These are phyloP conservation scores for Amanita phalloides DNA, from an alignment of 768 basidiomycete species.

Conservation along the genomic window DNA sequence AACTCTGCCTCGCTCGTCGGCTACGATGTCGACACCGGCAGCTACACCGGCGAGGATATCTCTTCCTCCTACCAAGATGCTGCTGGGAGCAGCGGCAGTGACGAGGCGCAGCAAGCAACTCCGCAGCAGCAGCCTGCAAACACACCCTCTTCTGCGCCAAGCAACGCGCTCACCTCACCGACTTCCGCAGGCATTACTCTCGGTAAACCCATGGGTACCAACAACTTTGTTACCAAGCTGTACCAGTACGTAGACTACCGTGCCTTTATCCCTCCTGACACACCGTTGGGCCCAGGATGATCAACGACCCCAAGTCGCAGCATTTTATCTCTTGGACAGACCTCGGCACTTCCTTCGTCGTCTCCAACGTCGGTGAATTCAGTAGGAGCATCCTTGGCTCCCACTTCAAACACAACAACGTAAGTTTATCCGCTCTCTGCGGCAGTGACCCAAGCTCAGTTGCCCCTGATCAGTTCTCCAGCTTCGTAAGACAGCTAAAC, in stretches of 20 bases:
- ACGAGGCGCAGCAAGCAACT: constrained; percentile 9
- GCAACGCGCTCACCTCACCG: not conserved
- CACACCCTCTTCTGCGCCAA: not conserved
- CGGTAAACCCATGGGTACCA: constrained; percentile 58
- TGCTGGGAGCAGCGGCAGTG: constrained; percentile 34
- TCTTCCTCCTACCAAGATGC: constrained; percentile 23
- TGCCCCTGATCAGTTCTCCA: constrained; percentile 58
- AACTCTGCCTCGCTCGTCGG: constrained; percentile 27
- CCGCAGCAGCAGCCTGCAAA: not conserved
- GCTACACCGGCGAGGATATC: not conserved
- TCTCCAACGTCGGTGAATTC: constrained; percentile 80
- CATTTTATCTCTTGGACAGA: constrained; percentile 81
- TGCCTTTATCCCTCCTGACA: not conserved
- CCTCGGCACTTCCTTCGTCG: constrained; percentile 74
- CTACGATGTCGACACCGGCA: constrained; percentile 29
- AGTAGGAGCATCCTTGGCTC: constrained; percentile 75
- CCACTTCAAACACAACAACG: constrained; percentile 89
- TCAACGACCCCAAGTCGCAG: constrained; percentile 70
- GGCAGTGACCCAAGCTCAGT: not conserved
- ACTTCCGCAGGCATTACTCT: constrained; percentile 39
- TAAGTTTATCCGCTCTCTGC: constrained; percentile 20
- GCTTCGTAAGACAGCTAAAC: constrained; percentile 90
- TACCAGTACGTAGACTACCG: constrained; percentile 53
- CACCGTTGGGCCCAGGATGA: constrained; percentile 47
- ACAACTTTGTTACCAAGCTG: constrained; percentile 84